Conservation (phyloP, 768 basidiomycete genomes). For the Jaapia argillacea region DNA sequence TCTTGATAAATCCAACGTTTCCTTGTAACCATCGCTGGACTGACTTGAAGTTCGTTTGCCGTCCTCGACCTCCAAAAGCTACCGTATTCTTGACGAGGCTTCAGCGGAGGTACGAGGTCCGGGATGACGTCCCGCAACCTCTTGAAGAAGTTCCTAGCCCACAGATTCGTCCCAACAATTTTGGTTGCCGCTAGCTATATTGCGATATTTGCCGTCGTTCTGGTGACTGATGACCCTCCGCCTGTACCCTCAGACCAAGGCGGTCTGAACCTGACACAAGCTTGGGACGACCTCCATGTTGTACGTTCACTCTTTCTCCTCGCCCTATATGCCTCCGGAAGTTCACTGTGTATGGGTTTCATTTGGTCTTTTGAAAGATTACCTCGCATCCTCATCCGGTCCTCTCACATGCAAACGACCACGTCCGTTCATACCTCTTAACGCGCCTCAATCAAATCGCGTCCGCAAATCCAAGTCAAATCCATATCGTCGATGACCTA, state of each 20-base stretch:
- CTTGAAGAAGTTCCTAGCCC: too few relatives aligned
- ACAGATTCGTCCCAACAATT: too few relatives aligned
- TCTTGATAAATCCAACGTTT: too few relatives aligned
- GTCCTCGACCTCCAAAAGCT: too few relatives aligned
- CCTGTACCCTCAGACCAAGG: constrained; percentile 29
- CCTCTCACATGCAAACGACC: constrained; percentile 72
- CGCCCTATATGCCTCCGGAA: constrained; percentile 1
- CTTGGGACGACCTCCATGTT: constrained; percentile 47
- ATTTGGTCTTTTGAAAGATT: too few relatives aligned
- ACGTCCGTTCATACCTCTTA: constrained; percentile 51
- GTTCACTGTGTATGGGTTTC: too few relatives aligned
- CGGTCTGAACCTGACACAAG: constrained; percentile 39
- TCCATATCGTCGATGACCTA: constrained; percentile 44
- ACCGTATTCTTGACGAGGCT: too few relatives aligned
- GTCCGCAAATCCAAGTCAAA: constrained; percentile 25
- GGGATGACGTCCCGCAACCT: too few relatives aligned
- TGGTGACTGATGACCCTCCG: constrained; percentile 39
- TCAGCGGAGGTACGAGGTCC: too few relatives aligned
- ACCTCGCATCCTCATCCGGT: constrained; percentile 66
- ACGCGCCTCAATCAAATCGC: constrained; percentile 39
- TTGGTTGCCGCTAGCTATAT: constrained; percentile 38
- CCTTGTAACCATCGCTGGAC: too few relatives aligned
- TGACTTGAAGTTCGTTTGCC: too few relatives aligned
- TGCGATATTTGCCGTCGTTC: constrained; percentile 33
- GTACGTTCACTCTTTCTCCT: constrained; percentile 18